These are phyloP conservation scores for Theileria equi DNA, from an alignment of 169 alveolate genomes.

Conservation along the genomic window DNA sequence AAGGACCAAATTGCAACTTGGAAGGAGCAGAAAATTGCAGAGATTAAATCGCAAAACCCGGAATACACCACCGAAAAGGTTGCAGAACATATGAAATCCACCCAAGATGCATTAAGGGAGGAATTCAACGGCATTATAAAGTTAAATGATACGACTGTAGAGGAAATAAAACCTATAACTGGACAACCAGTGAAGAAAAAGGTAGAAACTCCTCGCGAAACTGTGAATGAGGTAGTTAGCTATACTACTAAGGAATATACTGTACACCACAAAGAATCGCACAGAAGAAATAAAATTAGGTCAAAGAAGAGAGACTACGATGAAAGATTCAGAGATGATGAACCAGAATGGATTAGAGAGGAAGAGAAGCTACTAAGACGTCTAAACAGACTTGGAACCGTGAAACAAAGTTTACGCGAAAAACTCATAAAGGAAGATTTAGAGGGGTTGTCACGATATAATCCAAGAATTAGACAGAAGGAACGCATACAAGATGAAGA, in stretches of 20 bases:
- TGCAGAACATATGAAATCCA: constrained; percentile 21
- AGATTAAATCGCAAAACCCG: constrained; percentile 12
- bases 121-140: constrained; percentile 41
- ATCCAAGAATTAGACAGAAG: constrained; percentile 20
- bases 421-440: constrained; percentile 45
- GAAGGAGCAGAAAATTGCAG: constrained; percentile 28
- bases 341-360: constrained; percentile 67
- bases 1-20: constrained; percentile 45
- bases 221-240: not conserved
- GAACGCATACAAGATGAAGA: constrained; percentile 40
- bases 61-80: constrained; percentile 34
- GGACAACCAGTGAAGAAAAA: not conserved
- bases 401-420: constrained; percentile 32
- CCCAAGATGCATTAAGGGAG: constrained; percentile 27
- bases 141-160: not conserved
- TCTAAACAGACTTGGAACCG: constrained; percentile 42
- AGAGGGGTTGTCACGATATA: constrained; percentile 32
- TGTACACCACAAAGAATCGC: constrained; percentile 65
- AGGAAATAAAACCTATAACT: not conserved
- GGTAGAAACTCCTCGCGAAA: constrained; percentile 10
- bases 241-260: constrained; percentile 54
- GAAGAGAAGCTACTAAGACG: constrained; percentile 63
- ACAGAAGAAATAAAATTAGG: constrained; percentile 47
- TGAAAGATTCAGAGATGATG: constrained; percentile 49
- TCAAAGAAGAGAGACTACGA: constrained; percentile 58